Percentiles rank a stretch among this genome's conserved stretches.
These are phyloP conservation scores for Gonapodya prolifera DNA, from an alignment of 192 early-diverging fungal genomes.

Conservation along the genomic window DNA sequence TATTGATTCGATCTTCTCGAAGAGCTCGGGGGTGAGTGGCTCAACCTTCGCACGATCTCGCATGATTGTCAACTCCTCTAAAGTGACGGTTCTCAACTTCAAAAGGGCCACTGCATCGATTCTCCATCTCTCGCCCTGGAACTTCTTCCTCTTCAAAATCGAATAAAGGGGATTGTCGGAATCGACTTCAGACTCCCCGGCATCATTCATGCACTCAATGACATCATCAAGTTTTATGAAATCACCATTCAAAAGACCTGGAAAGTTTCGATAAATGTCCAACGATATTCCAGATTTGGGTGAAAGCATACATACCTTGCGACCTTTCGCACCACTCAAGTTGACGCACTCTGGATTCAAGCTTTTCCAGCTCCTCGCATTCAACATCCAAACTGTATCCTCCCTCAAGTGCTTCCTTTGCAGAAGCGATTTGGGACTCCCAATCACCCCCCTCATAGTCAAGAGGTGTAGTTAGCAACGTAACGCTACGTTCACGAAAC, in stretches of 20 bases:
- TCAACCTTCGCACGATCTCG: neutral
- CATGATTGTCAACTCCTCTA: neutral
- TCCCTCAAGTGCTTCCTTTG: neutral
- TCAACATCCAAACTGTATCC: neutral
- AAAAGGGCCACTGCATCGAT: neutral
- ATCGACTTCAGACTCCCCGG: neutral
- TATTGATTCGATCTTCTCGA: neutral
- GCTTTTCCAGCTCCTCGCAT: slow-evolving; percentile 1
- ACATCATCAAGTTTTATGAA: neutral
- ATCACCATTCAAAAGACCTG: neutral
- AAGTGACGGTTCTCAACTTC: neutral
- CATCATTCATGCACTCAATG: neutral
- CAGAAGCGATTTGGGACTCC: neutral
- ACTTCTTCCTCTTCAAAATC: neutral
- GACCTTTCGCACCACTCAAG: neutral
- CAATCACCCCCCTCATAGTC: neutral
- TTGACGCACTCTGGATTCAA: neutral
- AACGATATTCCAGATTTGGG: neutral
- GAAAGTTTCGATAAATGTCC: neutral
- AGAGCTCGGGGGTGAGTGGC: neutral
- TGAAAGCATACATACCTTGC: neutral
- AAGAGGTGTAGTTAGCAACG: neutral
- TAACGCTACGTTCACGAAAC: neutral
- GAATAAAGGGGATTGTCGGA: neutral
- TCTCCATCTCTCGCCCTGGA: neutral